Percentiles rank a stretch among this genome's conserved stretches.
phyloP scores from a whole-genome alignment of 371 early-diverging fungal genomes.

The Mucor mucedo region DNA sequence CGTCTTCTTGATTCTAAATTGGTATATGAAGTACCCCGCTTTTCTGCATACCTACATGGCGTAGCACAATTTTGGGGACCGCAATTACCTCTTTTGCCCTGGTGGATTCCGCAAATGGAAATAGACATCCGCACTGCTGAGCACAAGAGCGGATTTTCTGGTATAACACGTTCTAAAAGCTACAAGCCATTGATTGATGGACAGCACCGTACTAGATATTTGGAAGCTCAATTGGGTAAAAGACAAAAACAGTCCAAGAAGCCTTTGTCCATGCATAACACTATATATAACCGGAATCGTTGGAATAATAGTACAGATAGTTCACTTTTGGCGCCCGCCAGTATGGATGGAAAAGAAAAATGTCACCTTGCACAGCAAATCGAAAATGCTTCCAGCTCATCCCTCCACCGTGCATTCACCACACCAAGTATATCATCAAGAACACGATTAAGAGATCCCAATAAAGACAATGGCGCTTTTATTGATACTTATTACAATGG shows the following conservation, averaged over 20 bases:
- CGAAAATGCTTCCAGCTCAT: not conserved
- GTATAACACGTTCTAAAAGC: constrained; percentile 40
- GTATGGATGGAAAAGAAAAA: too few species aligned
- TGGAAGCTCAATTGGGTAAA: constrained; percentile 12
- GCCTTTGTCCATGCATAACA: too few species aligned
- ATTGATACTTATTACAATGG: constrained; percentile 4
- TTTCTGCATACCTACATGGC: constrained; percentile 96
- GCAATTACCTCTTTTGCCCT: constrained; percentile 85
- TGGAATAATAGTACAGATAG: too few species aligned
- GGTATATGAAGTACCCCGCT: constrained; percentile 95
- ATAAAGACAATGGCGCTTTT: not conserved
- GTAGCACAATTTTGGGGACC: constrained; percentile 81
- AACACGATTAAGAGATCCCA: not conserved
- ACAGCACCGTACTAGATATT: constrained; percentile 20
- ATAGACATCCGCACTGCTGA: constrained; percentile 24
- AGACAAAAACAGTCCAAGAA: not conserved
- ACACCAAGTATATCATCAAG: not conserved
- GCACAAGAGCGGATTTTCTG: constrained; percentile 29
- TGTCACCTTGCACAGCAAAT: too few species aligned
- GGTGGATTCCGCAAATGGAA: constrained; percentile 68
- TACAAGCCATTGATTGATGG: constrained; percentile 48
- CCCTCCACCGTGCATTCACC: not conserved
- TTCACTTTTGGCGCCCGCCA: too few species aligned
- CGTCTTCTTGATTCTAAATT: constrained; percentile 82
- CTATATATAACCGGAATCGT: too few species aligned